Evolutionary conservation across 106 monocot genomes (phyloP).

Genomic region (Amphibolis antarctica): DNA sequence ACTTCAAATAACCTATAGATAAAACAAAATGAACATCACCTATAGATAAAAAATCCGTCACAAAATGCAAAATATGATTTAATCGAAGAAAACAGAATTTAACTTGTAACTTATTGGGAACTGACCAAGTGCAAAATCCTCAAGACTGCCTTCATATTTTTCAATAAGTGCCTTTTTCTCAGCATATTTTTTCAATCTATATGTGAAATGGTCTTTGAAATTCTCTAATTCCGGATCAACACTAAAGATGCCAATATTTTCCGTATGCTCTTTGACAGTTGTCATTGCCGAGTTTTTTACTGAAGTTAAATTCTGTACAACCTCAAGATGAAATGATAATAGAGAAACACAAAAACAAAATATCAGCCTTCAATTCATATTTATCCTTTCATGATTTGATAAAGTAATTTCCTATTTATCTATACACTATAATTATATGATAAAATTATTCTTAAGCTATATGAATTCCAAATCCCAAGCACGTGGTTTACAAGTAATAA

Average conservation of each 20-base stretch:
- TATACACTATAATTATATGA: background rate
- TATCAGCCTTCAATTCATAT: too few relatives aligned
- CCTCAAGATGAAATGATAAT: slow-evolving; percentile 4
- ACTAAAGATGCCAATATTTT: slow-evolving; percentile 37
- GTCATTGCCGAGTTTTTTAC: slow-evolving; percentile 20
- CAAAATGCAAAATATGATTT: too few relatives aligned
- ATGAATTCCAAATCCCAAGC: too few relatives aligned
- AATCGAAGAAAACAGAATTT: too few relatives aligned
- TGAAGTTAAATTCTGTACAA: slow-evolving; percentile 17
- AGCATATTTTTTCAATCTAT: slow-evolving; percentile 48
- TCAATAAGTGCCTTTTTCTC: slow-evolving; percentile 58
- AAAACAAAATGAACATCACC: background rate
- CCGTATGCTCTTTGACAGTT: slow-evolving; percentile 34
- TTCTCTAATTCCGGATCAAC: slow-evolving; percentile 49
- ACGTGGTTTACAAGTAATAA: background rate
- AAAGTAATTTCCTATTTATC: background rate
- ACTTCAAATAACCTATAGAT: slow-evolving; percentile 85
- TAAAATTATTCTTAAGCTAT: background rate
- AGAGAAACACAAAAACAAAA: background rate
- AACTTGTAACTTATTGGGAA: background rate
- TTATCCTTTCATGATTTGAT: background rate
- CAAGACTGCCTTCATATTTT: slow-evolving; percentile 65
- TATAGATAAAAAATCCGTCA: too few relatives aligned
- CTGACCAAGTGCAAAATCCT: slow-evolving; percentile 64
- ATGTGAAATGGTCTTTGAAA: slow-evolving; percentile 57